Base-by-base conservation (phyloP, 2,329 filamentous ascomycete species). In the Hortaea werneckii region DNA sequence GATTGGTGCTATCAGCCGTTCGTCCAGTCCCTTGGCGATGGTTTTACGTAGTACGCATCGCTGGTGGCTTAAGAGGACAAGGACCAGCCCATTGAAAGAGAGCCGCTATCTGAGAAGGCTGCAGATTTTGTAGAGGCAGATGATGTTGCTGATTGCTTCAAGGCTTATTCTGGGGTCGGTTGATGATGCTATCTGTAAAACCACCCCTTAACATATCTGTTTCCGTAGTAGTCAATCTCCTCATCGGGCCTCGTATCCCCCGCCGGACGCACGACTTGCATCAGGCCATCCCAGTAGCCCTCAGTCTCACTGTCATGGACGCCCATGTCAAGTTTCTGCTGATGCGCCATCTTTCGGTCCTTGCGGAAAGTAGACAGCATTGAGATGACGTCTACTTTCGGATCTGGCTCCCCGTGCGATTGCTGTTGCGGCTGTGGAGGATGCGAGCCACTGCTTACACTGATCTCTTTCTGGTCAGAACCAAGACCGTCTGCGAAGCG, bases 281-380 rank as follows among this genome's bases (percentile, higher is more conserved):
- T 70, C 30, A 77, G 67, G 5, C 78, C 78, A 29, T 73, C 70
- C 78, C 78, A 82, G 51, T 77, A 70, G 0, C 78, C 78, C 46
- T 78, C 74, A 0, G 78, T 68, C 10, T 62, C 58, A 13, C 61
- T 59, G 3, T 68, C 58, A 11, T 54, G 45, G 10, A 63, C 64
- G 42, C 57, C 61, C 35, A 56, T 62, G 3, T 59, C 60, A 7
- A 58, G n/a, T 28, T 35, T 50, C 26, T 54, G 48, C 11, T 73
- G 65, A 54, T 73, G 77, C 29, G 71, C 70, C 5, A 65, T 64
- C 53, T 74, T 79, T 43, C 70, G 72, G 10, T 70, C 65, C 42
- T 68, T 72, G 27, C 78, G 67, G 54, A 79, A 81, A 10, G 66
- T 65, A 4, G 75, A 70, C 26, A 82, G 61, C 48, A 76, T 68